These are phyloP conservation scores for Thyridium curvatum DNA, from an alignment of 2,329 filamentous ascomycete genomes.

Conservation along the genomic window DNA sequence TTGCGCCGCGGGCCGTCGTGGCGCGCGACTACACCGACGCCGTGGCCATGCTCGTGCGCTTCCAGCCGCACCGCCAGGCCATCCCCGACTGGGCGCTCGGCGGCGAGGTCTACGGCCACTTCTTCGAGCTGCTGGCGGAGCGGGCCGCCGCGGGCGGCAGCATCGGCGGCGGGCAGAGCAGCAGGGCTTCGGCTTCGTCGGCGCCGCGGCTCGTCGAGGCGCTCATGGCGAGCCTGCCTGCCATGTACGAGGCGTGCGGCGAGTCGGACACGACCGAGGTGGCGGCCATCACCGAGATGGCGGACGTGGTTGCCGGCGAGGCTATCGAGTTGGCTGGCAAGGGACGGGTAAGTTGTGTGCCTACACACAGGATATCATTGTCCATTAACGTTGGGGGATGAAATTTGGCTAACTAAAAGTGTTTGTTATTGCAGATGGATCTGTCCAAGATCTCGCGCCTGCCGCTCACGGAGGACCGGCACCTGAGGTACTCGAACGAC, in stretches of 20 bases:
- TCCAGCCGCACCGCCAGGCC: slow-evolving; percentile 53
- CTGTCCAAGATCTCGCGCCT: slow-evolving; percentile 48
- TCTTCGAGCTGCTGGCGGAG: slow-evolving; percentile 45
- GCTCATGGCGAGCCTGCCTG: slow-evolving; percentile 49
- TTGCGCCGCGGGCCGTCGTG: slow-evolving; percentile 78
- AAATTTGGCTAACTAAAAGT: slow-evolving; percentile 25
- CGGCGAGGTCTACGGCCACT: slow-evolving; percentile 69
- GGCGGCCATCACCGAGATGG: slow-evolving; percentile 79
- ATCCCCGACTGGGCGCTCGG: slow-evolving; percentile 73
- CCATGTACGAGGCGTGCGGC: slow-evolving; percentile 39
- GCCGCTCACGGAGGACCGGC: slow-evolving; percentile 66
- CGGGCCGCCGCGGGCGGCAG: slow-evolving; percentile 16
- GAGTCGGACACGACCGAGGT: slow-evolving; percentile 43
- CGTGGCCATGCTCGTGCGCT: slow-evolving; percentile 57
- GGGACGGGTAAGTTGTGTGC: slow-evolving; percentile 54
- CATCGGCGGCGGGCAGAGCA: slow-evolving; percentile 28
- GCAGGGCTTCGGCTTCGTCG: slow-evolving; percentile 8
- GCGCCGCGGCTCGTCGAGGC: slow-evolving; percentile 45
- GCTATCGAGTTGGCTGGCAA: slow-evolving; percentile 49
- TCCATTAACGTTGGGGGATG: neutral
- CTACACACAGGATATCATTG: too few relatives aligned
- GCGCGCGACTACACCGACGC: slow-evolving; percentile 66
- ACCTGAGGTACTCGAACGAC: slow-evolving; percentile 63
- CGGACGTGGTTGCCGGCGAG: slow-evolving; percentile 62
- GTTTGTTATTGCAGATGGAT: slow-evolving; percentile 32